Conservation (phyloP, 108 stramenopile species). For the Seminavis robusta region DNA sequence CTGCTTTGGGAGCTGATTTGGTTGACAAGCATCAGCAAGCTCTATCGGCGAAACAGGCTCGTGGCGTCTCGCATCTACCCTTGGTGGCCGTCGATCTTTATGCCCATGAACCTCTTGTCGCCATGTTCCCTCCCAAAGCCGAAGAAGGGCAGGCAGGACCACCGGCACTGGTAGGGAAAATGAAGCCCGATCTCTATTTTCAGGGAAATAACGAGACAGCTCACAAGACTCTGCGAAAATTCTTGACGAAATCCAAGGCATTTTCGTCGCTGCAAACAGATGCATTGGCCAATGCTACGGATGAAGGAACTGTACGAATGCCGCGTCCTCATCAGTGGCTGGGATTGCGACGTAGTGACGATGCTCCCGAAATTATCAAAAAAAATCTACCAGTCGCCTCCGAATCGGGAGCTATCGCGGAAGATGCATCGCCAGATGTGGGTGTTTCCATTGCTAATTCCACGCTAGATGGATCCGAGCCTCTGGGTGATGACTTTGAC, state of each 20-base stretch:
- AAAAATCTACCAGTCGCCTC: background rate
- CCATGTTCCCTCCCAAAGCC: constrained; percentile 69
- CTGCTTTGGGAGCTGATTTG: constrained; percentile 67
- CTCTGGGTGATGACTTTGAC: constrained; percentile 68
- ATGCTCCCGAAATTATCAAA: constrained; percentile 41
- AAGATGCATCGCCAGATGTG: constrained; percentile 32
- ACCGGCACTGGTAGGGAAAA: constrained; percentile 37
- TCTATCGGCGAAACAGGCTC: constrained; percentile 45
- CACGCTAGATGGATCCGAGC: constrained; percentile 58
- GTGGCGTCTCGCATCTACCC: constrained; percentile 50
- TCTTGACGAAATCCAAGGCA: constrained; percentile 55
- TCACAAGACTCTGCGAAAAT: constrained; percentile 74
- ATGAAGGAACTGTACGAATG: constrained; percentile 16
- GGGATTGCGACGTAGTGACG: constrained; percentile 54
- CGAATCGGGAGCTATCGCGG: constrained; percentile 39
- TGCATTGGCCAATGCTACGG: constrained; percentile 30
- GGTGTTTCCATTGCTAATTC: constrained; percentile 58
- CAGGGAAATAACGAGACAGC: constrained; percentile 44
- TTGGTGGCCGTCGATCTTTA: constrained; percentile 79
- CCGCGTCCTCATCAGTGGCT: constrained; percentile 58
- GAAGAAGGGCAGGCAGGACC: constrained; percentile 12
- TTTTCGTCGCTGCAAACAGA: constrained; percentile 44
- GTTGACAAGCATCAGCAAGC: constrained; percentile 63
- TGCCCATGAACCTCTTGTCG: constrained; percentile 44
- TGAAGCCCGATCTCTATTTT: constrained; percentile 32